Percentiles rank a stretch among this genome's conserved stretches.
Conservation (phyloP, 2,329 filamentous ascomycete genomes). For the Sporothrix inflata region DNA sequence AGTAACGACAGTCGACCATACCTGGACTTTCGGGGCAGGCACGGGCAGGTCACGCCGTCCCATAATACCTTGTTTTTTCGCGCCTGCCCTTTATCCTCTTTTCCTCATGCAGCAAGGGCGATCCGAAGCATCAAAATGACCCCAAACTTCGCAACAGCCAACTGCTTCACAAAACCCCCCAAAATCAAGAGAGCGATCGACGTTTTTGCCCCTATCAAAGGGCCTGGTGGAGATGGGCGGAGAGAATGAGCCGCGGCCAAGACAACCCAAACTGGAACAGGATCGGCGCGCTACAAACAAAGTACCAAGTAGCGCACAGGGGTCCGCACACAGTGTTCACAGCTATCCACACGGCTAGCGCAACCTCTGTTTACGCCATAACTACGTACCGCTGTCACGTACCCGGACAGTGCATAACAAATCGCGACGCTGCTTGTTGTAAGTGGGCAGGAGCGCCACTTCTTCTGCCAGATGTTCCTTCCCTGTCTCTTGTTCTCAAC, state of each 20-base stretch:
- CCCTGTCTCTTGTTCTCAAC: background rate
- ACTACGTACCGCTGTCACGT: too few species aligned
- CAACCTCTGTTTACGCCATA: background rate
- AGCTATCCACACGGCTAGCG: background rate
- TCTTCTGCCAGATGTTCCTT: background rate
- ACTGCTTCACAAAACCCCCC: background rate
- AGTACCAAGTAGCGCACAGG: background rate
- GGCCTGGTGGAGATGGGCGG: background rate
- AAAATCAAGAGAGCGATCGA: conserved; percentile 10
- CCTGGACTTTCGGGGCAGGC: background rate
- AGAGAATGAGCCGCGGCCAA: conserved; percentile 8
- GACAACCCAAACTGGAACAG: background rate
- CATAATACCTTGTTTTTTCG: background rate
- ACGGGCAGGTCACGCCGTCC: background rate
- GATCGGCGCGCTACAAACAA: conserved; percentile 9
- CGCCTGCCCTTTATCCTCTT: background rate
- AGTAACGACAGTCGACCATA: background rate
- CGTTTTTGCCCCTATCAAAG: conserved; percentile 13
- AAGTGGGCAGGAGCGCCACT: background rate
- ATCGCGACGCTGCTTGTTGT: background rate
- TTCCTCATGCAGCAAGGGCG: background rate
- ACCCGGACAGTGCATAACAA: background rate
- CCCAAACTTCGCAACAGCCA: background rate
- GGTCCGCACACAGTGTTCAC: background rate
- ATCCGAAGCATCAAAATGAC: conserved; percentile 1